Conservation (phyloP, 2,329 filamentous ascomycete genomes). For the Cadophora malorum region DNA sequence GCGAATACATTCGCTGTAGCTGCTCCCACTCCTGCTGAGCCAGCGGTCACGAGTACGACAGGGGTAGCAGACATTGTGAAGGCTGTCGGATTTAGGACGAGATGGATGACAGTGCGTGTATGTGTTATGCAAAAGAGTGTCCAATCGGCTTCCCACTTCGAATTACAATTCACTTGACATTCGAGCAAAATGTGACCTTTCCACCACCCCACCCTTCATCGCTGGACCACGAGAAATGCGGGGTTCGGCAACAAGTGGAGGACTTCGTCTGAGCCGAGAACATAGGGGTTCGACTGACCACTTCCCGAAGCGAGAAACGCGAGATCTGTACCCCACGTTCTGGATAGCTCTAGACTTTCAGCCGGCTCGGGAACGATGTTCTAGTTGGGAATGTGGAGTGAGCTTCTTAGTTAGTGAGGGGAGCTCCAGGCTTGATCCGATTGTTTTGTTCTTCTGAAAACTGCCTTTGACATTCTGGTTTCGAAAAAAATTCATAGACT, state of each 20-base stretch:
- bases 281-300: background rate
- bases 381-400: background rate
- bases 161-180: background rate
- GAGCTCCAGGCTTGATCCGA: background rate
- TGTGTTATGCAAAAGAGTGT: background rate
- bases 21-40: constrained; percentile 72
- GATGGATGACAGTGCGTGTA: background rate
- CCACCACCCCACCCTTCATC: background rate
- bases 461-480: background rate
- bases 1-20: constrained; percentile 72
- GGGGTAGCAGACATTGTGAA: constrained; percentile 13
- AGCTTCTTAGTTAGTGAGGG: background rate
- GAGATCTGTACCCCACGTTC: background rate
- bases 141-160: background rate
- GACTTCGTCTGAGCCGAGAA: background rate
- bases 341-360: background rate
- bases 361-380: background rate
- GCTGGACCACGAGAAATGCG: background rate
- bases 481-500: background rate
- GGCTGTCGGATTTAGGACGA: background rate
- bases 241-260: constrained; percentile 8
- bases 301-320: background rate
- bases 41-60: constrained; percentile 57
- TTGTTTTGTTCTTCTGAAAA: background rate
- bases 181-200: background rate